Evolutionary conservation across 306 rosid genomes (phyloP).

Genomic region (Ammopiptanthus mongolicus): DNA sequence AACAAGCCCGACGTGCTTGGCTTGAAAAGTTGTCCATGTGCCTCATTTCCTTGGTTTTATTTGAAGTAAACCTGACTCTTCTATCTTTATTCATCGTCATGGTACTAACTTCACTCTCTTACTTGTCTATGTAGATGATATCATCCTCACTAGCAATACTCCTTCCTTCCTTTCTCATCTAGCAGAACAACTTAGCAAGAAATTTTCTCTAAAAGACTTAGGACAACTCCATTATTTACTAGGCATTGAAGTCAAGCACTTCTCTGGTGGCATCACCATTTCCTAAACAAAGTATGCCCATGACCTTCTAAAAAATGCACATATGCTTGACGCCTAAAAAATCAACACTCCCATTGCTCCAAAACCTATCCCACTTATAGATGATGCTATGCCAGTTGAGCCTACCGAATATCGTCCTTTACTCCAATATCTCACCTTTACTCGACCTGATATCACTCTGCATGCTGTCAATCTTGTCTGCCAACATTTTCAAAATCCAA

Average conservation of each 20-base stretch:
- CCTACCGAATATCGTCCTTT: too few species aligned
- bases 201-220: too few species aligned
- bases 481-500: too few species aligned
- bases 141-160: too few species aligned
- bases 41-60: not conserved
- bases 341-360: not conserved
- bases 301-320: not conserved
- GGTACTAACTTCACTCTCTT: not conserved
- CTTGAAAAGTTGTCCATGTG: not conserved
- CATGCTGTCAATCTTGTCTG: too few species aligned
- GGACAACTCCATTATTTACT: not conserved
- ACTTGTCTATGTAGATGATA: too few species aligned
- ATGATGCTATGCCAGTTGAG: too few species aligned
- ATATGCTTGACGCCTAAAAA: not conserved
- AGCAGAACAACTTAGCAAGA: too few species aligned
- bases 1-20: not conserved
- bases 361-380: too few species aligned
- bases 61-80: not conserved
- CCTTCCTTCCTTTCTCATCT: too few species aligned
- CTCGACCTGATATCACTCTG: too few species aligned
- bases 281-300: not conserved
- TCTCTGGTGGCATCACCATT: not conserved
- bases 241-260: not conserved
- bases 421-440: too few species aligned
- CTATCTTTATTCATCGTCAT: not conserved